Evolutionary conservation across 257 asterid genomes (phyloP).

Genomic region (Petunia axillaris): DNA sequence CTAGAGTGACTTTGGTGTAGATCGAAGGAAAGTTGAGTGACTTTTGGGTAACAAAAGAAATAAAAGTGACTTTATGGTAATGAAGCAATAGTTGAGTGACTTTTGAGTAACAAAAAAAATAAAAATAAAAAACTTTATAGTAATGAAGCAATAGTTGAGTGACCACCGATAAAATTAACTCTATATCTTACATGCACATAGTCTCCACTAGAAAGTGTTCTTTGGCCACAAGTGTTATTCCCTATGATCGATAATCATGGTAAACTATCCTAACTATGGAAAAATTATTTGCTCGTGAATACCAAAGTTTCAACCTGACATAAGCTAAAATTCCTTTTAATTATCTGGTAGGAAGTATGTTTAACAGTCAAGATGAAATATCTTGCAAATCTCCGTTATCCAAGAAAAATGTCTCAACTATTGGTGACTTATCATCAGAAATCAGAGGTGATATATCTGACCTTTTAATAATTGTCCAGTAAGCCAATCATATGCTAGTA

Average conservation of each 20-base stretch:
- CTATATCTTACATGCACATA: background rate
- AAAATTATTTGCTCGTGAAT: background rate
- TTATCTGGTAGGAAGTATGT: conserved; percentile 17
- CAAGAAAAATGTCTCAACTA: background rate
- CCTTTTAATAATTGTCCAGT: background rate
- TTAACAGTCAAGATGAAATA: background rate
- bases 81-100: too few relatives aligned
- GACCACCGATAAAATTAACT: too few relatives aligned
- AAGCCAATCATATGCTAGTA: background rate
- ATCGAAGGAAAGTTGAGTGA: too few relatives aligned
- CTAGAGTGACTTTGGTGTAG: too few relatives aligned
- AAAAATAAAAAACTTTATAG: too few relatives aligned
- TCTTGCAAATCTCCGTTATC: background rate
- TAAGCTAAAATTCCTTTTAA: background rate
- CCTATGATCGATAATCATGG: conserved; percentile 33
- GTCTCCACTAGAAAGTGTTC: background rate
- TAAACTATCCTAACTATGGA: background rate
- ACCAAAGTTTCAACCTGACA: too few relatives aligned
- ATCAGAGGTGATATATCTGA: background rate
- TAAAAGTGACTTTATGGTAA: too few relatives aligned
- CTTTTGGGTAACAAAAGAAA: too few relatives aligned
- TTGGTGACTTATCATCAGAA: background rate
- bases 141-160: too few relatives aligned
- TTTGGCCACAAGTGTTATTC: background rate
- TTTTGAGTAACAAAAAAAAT: too few relatives aligned